phyloP scores from a whole-genome alignment of 306 rosid species.

The Cucurbita argyrosperma region DNA sequence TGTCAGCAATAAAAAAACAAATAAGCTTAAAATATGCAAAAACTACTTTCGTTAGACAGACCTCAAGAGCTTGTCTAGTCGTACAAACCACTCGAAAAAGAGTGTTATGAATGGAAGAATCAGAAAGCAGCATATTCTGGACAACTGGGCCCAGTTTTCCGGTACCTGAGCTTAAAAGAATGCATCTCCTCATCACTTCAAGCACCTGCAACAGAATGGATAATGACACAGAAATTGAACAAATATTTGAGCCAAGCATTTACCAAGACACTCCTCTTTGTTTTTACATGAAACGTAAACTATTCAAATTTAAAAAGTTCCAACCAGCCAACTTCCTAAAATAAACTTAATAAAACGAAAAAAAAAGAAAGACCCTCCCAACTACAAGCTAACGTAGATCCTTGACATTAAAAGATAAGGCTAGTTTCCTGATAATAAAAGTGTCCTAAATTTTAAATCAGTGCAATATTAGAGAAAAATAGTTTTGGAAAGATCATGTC shows the following conservation, averaged over 20 bases:
- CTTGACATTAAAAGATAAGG: neutral
- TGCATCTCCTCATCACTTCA: conserved; percentile 67
- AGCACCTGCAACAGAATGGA: conserved; percentile 46
- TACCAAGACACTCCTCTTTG: neutral
- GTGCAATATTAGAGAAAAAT: neutral
- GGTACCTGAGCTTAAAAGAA: conserved; percentile 26
- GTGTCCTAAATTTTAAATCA: neutral
- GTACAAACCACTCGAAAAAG: conserved; percentile 69
- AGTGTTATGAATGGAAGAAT: conserved; percentile 68
- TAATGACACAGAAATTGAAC: neutral
- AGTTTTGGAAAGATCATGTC: neutral
- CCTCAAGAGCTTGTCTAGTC: conserved; percentile 64
- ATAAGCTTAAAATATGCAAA: conserved; percentile 4
- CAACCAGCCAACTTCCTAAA: neutral
- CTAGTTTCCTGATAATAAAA: neutral
- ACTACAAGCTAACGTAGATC: neutral
- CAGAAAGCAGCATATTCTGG: conserved; percentile 46
- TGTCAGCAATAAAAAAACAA: conserved; percentile 11
- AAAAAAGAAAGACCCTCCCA: neutral
- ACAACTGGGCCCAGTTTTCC: conserved; percentile 49
- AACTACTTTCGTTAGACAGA: conserved; percentile 20
- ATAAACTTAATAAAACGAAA: neutral
- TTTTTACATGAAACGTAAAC: neutral
- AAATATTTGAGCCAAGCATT: too few relatives aligned
- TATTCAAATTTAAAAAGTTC: neutral